Conservation (phyloP, 140 eudicot genomes). For the Cichorium intybus region DNA sequence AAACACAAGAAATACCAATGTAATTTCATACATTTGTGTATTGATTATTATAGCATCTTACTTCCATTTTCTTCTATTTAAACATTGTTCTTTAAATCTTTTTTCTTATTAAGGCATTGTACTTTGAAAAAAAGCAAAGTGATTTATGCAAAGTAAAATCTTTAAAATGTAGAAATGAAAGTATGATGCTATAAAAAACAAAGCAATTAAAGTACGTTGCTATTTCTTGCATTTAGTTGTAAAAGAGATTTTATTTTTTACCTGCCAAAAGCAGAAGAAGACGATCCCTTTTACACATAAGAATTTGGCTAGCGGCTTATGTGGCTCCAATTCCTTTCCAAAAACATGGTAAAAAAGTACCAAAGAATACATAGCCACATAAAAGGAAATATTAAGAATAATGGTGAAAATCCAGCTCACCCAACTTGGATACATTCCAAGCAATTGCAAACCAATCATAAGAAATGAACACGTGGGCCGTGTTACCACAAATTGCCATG, state of each 20-base stretch:
- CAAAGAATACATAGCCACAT: constrained; percentile 81
- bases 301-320: constrained; percentile 90
- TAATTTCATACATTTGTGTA: too few relatives aligned
- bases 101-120: not conserved
- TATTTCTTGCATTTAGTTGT: not conserved
- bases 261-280: constrained; percentile 97
- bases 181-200: not conserved
- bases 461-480: constrained; percentile 78
- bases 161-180: not conserved
- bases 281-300: constrained; percentile 68
- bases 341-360: constrained; percentile 73
- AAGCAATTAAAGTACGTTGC: not conserved
- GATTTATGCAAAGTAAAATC: too few relatives aligned
- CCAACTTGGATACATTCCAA: constrained; percentile 71
- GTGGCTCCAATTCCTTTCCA: constrained; percentile 81
- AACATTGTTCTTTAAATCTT: too few relatives aligned
- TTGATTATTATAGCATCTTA: too few relatives aligned
- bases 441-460: constrained; percentile 60
- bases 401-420: constrained; percentile 74
- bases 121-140: too few relatives aligned
- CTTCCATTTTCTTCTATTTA: too few relatives aligned
- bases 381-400: constrained; percentile 58
- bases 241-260: constrained; percentile 13
- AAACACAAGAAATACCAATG: too few relatives aligned
- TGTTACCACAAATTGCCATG: constrained; percentile 83